These are phyloP conservation scores for Nemania abortiva DNA, from an alignment of 2,329 filamentous ascomycete species.

Conservation along the genomic window DNA sequence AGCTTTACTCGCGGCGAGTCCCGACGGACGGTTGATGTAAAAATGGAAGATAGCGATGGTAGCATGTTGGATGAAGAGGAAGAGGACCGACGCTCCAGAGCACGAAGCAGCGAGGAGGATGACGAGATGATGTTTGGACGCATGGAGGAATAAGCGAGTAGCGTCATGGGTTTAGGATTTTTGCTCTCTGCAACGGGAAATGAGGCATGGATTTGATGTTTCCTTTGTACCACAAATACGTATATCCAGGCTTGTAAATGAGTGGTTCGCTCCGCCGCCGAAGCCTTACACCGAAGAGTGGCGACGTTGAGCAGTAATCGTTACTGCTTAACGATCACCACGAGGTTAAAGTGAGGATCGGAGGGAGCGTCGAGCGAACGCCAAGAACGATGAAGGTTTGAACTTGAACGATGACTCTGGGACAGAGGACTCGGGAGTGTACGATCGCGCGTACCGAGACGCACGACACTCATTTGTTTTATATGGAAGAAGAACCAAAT, in stretches of 20 bases:
- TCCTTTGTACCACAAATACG: constrained; percentile 63
- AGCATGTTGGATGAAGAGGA: constrained; percentile 75
- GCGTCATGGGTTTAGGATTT: constrained; percentile 36
- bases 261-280: constrained; percentile 73
- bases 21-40: constrained; percentile 69
- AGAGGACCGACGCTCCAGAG: constrained; percentile 68
- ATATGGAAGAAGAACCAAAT: constrained; percentile 45
- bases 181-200: constrained; percentile 42
- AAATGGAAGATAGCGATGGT: constrained; percentile 75
- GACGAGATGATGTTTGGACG: constrained; percentile 95
- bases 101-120: constrained; percentile 81
- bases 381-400: constrained; percentile 49
- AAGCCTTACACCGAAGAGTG: constrained; percentile 77
- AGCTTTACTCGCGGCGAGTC: constrained; percentile 73
- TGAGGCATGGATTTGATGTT: constrained; percentile 56
- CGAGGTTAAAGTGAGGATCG: constrained; percentile 79
- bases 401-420: constrained; percentile 31
- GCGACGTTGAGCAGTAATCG: constrained; percentile 47
- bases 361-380: constrained; percentile 73
- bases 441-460: constrained; percentile 43
- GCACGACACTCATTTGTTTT: constrained; percentile 48
- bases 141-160: constrained; percentile 83
- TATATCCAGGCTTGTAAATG: constrained; percentile 59
- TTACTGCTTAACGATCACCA: constrained; percentile 58
- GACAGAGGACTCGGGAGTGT: constrained; percentile 43